Conservation (phyloP, 2,329 filamentous ascomycete genomes). For the Paraconiothyrium brasiliense region DNA sequence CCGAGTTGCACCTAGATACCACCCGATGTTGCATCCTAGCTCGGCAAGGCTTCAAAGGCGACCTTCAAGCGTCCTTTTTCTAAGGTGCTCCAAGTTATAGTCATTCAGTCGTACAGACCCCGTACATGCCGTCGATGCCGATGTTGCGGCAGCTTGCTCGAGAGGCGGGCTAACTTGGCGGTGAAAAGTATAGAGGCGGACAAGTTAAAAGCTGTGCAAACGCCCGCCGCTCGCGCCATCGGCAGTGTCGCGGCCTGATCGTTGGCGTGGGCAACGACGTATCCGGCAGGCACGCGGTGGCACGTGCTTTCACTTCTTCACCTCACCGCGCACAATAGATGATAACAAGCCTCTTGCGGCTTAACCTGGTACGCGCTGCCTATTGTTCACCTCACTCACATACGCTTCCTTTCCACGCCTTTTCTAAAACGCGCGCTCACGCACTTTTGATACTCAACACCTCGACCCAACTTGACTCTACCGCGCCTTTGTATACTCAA, state of each 20-base stretch:
- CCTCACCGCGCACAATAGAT: constrained; percentile 1
- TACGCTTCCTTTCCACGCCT: not conserved
- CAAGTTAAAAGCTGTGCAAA: not conserved
- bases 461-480: not conserved
- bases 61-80: too few relatives aligned
- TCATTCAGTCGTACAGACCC: not conserved
- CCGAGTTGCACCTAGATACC: too few relatives aligned
- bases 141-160: not conserved
- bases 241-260: not conserved
- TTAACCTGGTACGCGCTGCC: not conserved
- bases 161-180: not conserved
- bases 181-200: not conserved
- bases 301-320: constrained; percentile 5
- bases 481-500: not conserved
- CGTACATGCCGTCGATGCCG: not conserved
- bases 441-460: not conserved
- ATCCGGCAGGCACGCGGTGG: constrained; percentile 6
- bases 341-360: not conserved
- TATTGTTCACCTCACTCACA: not conserved
- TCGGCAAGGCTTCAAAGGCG: too few relatives aligned
- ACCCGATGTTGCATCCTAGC: too few relatives aligned
- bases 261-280: constrained; percentile 3
- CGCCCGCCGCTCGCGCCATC: not conserved
- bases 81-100: too few relatives aligned
- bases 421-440: not conserved